phyloP scores from a whole-genome alignment of 768 basidiomycete genomes.

The Suillus decipiens region DNA sequence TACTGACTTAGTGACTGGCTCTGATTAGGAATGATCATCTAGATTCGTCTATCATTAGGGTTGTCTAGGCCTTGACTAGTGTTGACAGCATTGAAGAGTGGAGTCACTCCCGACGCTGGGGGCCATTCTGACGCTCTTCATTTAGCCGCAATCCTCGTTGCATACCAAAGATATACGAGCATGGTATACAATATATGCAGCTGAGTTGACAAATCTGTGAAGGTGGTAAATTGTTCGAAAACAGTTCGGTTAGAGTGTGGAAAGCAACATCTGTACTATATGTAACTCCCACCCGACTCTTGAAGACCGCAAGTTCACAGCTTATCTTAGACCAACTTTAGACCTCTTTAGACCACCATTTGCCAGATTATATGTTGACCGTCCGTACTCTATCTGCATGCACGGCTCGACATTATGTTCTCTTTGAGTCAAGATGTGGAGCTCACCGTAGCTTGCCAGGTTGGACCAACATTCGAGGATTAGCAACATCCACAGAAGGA shows the following conservation, averaged over 20 bases:
- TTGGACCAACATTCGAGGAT: conserved; percentile 3
- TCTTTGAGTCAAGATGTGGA: conserved; percentile 10
- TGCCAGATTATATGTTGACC: not conserved
- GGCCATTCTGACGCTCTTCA: not conserved
- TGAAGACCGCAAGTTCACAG: not conserved
- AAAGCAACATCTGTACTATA: not conserved
- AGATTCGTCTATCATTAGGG: not conserved
- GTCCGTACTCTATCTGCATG: not conserved
- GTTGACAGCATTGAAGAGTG: too few relatives aligned
- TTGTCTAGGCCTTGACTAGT: not conserved
- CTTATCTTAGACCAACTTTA: conserved; percentile 1
- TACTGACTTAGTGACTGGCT: not conserved
- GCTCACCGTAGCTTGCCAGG: not conserved
- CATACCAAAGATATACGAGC: not conserved
- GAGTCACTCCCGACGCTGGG: not conserved
- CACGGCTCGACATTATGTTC: not conserved
- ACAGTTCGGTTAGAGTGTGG: not conserved
- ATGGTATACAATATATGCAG: not conserved
- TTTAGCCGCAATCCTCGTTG: not conserved
- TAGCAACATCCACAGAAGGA: conserved; percentile 2
- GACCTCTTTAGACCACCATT: not conserved
- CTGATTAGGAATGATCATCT: not conserved
- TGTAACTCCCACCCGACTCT: not conserved
- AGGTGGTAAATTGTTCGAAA: not conserved
- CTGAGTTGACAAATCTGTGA: not conserved